Conservation (phyloP, 1,139 yeast genomes). For the Suhomyces taliae region DNA sequence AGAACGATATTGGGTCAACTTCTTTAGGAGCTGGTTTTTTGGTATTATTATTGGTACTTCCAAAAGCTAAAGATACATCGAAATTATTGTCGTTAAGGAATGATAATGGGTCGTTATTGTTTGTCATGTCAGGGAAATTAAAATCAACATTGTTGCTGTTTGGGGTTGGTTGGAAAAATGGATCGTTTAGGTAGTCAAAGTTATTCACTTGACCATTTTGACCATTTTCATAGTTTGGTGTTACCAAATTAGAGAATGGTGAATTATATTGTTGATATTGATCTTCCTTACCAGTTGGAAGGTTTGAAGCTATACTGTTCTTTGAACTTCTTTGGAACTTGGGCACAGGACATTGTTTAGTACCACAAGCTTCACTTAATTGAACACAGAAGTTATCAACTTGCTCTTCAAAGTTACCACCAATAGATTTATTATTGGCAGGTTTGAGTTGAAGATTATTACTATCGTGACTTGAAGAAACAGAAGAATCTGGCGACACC, state of each 20-base stretch:
- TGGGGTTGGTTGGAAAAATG: conserved; percentile 22
- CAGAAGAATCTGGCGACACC: conserved; percentile 37
- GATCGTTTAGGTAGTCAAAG: conserved; percentile 27
- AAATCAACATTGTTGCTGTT: conserved; percentile 11
- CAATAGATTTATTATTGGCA: conserved; percentile 14
- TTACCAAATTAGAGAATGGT: conserved; percentile 23
- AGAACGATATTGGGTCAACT: conserved; percentile 33
- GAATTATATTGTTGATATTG: conserved; percentile 13
- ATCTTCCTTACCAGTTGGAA: conserved; percentile 4
- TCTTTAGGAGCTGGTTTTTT: conserved; percentile 13
- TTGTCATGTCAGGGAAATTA: conserved; percentile 8
- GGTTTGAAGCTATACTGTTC: conserved; percentile 5
- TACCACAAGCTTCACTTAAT: conserved; percentile 82
- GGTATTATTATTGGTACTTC: conserved; percentile 10
- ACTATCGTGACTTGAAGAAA: conserved; percentile 13
- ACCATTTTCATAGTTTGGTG: conserved; percentile 15
- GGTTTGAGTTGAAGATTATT: conserved; percentile 11
- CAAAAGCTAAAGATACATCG: conserved; percentile 53
- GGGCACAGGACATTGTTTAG: conserved; percentile 69
- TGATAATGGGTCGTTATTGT: conserved; percentile 39
- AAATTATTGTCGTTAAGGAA: conserved; percentile 49
- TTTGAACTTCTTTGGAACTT: conserved; percentile 31
- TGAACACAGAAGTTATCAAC: conserved; percentile 69
- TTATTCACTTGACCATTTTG: background rate
- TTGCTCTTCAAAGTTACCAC: conserved; percentile 40